Evolutionary conservation across 768 basidiomycete species (phyloP).

Genomic region (Scleroderma bovista): DNA sequence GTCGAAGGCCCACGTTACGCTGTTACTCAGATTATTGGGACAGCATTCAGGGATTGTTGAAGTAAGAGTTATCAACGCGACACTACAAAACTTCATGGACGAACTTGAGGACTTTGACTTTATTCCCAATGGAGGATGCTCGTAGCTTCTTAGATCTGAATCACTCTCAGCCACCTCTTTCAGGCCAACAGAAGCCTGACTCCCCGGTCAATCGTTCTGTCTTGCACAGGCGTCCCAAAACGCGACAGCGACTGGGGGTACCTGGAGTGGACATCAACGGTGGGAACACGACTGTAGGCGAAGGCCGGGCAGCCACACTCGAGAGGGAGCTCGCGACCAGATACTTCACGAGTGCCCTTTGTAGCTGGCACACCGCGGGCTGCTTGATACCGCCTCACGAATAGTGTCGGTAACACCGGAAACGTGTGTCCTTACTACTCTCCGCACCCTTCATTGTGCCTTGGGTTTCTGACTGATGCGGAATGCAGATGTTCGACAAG

Average conservation of each 20-base stretch:
- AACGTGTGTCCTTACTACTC: constrained; percentile 48
- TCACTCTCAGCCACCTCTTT: constrained; percentile 90
- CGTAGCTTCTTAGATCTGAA: constrained; percentile 74
- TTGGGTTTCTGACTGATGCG: not conserved
- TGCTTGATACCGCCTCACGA: constrained; percentile 74
- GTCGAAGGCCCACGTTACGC: not conserved
- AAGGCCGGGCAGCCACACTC: constrained; percentile 62
- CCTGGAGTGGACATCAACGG: constrained; percentile 64
- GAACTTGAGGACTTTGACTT: constrained; percentile 80
- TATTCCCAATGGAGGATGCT: constrained; percentile 87
- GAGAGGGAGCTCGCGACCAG: constrained; percentile 77
- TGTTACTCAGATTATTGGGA: constrained; percentile 48
- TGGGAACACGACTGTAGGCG: constrained; percentile 52
- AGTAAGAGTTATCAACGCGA: constrained; percentile 76
- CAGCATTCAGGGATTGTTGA: constrained; percentile 77
- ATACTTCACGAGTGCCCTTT: constrained; percentile 76
- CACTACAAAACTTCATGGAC: constrained; percentile 94
- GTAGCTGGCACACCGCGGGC: constrained; percentile 90
- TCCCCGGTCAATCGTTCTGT: constrained; percentile 62
- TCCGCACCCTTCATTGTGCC: too few species aligned
- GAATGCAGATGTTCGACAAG: constrained; percentile 77
- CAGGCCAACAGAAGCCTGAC: constrained; percentile 67
- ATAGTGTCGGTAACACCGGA: constrained; percentile 62
- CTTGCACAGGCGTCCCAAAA: constrained; percentile 33
- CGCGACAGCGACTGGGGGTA: constrained; percentile 47